Evolutionary conservation across 176 grass and related monocot genomes (phyloP), one percentile per base, ranked within the genome.

Genomic region (Areca catechu): DNA sequence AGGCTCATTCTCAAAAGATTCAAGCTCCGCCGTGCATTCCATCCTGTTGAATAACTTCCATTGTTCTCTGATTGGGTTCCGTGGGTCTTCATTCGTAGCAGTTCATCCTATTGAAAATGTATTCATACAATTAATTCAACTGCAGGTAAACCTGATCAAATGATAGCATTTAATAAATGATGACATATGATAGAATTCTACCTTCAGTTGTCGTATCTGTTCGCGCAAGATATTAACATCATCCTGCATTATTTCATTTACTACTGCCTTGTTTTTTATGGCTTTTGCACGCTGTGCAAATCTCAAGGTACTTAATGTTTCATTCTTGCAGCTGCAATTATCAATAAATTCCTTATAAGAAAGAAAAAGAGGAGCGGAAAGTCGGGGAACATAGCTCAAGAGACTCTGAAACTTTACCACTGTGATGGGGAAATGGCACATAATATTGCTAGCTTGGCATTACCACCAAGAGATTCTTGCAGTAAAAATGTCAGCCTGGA

Each of bases 391-490:
- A 43, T 43, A 43, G 9, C 34, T 43, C 34, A 7, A 43, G 34
- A 43, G 34, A 14, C 34, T 43, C 34, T 12, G 34, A 43, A 16
- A 43, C 7, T 54, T 34, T 85, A 98, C 93, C 72, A 83, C 69
- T 78, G 74, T 21, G 93, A 92, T 24, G 84, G 93, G 19, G 93
- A 98, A 51, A 98, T 80, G 43, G 83, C 78, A 48, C 93, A 98
- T 72, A 98, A 80, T 87, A 98, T 98, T 51, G 93, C 93, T 61
- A 98, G 81, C 57, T 85, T 98, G 4, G 87, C 93, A 83, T 98
- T 98, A 28, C 93, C 93, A 64, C 93, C 93, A 16, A 98, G 84
- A 20, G 87, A 98, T 83, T 98, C 93, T 76, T 92, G 93, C 65
- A 98, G 72, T 12, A 98, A 66, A 66, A 98, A 98, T 62, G 87